Percentiles rank a stretch among this genome's conserved stretches.
These are phyloP conservation scores for Grigorovia yakushimaensis DNA, from an alignment of 805 yeast species.

Conservation along the genomic window DNA sequence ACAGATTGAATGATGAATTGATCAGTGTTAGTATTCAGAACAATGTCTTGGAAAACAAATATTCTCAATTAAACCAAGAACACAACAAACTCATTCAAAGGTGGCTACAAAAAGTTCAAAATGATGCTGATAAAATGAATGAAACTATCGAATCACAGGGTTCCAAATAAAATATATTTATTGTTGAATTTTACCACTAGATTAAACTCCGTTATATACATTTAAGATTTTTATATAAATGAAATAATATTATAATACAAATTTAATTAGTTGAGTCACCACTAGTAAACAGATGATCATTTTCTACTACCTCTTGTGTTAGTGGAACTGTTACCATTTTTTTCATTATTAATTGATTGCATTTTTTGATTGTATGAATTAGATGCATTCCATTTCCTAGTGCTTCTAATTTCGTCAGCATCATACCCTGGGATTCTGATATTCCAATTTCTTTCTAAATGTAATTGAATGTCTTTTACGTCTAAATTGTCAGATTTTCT, in stretches of 20 bases:
- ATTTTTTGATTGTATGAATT: constrained; percentile 54
- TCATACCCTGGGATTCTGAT: constrained; percentile 89
- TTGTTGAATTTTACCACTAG: not conserved
- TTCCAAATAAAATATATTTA: not conserved
- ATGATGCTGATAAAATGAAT: constrained; percentile 54
- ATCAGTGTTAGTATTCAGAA: constrained; percentile 51
- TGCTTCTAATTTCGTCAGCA: constrained; percentile 77
- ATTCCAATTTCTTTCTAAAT: constrained; percentile 89
- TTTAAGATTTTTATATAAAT: too few species aligned
- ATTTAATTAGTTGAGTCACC: not conserved
- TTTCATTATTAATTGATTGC: constrained; percentile 33
- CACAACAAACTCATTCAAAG: constrained; percentile 43
- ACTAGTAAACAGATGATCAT: not conserved
- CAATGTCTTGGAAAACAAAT: constrained; percentile 28
- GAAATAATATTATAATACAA: not conserved
- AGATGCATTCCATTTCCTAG: constrained; percentile 63
- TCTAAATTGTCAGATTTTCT: constrained; percentile 82
- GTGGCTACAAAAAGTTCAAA: constrained; percentile 48
- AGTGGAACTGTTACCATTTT: constrained; percentile 1
- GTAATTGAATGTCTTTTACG: constrained; percentile 82
- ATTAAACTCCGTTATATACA: not conserved
- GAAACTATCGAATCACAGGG: constrained; percentile 4
- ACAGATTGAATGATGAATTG: constrained; percentile 57
- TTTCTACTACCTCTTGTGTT: not conserved
- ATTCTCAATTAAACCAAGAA: constrained; percentile 35